Evolutionary conservation across 768 basidiomycete species (phyloP), one percentile per base, ranked within the genome.

Genomic region (Hemileccinum rubropunctum): DNA sequence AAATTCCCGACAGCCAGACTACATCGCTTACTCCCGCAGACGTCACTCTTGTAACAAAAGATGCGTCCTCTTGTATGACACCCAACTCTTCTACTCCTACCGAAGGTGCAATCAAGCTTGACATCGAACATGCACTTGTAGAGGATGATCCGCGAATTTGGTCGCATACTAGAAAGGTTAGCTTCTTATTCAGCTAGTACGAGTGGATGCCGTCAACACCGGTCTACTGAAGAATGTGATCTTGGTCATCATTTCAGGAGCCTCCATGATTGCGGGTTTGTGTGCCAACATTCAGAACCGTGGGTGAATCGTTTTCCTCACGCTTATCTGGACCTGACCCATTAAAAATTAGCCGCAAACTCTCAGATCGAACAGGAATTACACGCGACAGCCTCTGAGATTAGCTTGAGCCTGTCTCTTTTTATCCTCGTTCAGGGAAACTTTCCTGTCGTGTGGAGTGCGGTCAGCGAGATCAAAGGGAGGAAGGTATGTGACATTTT

Each of bases 351-450:
- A 91, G 88, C 88, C 26, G 82, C 86, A 6, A 84, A 88, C 26
- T 67, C 78, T 17, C 70, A 82, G 48, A 84, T 90, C 66, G 75
- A 87, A 58, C 58, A 63, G 4, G 74, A 87, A 11, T 71, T 93
- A 18, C 76, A 78, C 32, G 82, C 88, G 3, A 80, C 80, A 0
- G 71, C 76, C 30, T 69, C 75, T 1, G 73, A 86, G 48, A 84
- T 93, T 50, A 84, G 86, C 42, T 71, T 81, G 62, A 84, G 78
- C 50, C 66, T 91, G 17, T 85, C 88, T 0, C 52, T 89, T 12
- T 91, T 83, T 65, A 86, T 91, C 46, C 71, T 86, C 3, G 54
- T 84, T 3, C 91, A 91, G 65, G 90, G 90, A 1, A 62, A 71
- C 12, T 60, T 81, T 15, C 50, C 64, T 4, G 3, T 68, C 4